Evolutionary conservation across 345 rosid species (phyloP).

Genomic region (Eucalyptus pauciflora): DNA sequence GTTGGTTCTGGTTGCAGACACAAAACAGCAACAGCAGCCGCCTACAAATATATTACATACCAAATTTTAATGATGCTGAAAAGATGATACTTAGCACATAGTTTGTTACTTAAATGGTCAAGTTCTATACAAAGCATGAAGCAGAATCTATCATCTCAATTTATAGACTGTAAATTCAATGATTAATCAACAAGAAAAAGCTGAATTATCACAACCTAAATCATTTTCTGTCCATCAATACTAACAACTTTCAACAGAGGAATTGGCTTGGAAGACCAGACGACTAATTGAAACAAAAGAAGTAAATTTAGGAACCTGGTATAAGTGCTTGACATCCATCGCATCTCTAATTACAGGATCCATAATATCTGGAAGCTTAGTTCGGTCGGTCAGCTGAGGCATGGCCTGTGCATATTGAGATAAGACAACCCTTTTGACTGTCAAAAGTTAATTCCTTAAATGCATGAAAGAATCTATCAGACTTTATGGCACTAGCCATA

Average conservation of each 20-base stretch:
- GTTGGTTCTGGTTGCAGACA: constrained; percentile 94
- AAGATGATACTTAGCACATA: background rate
- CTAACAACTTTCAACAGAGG: background rate
- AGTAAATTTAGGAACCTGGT: constrained; percentile 52
- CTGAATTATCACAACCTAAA: background rate
- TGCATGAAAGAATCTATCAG: background rate
- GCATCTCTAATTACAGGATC: constrained; percentile 73
- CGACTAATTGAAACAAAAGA: background rate
- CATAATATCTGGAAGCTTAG: constrained; percentile 69
- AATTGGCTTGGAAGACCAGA: background rate
- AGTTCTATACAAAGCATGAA: background rate
- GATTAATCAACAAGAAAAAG: background rate
- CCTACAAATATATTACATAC: constrained; percentile 23
- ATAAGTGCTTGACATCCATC: constrained; percentile 76
- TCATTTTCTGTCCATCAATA: background rate
- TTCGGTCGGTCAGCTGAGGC: constrained; percentile 95
- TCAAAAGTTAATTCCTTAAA: background rate
- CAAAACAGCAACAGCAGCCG: constrained; percentile 89
- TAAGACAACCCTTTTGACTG: background rate
- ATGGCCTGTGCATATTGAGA: constrained; percentile 51
- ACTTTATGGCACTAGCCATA: constrained; percentile 6
- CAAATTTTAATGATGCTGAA: background rate
- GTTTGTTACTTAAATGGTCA: background rate
- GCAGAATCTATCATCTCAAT: background rate
- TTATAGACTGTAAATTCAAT: background rate